Conservation (phyloP, 768 basidiomycete species). For the Lentinus brumalis region DNA sequence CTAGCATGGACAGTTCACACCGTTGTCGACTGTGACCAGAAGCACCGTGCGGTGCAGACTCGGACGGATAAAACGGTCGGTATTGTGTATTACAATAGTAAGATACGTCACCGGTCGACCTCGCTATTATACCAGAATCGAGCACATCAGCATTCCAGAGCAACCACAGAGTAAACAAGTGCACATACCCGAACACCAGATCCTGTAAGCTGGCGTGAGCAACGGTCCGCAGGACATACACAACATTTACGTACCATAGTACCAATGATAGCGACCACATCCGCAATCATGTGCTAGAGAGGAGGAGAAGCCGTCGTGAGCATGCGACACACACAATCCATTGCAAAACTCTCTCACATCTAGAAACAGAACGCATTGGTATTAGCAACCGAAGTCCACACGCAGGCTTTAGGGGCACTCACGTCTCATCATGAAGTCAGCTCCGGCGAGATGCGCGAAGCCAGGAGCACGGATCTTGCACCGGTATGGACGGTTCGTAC, state of each 20-base stretch:
- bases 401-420: constrained; percentile 34
- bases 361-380: constrained; percentile 22
- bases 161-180: neutral
- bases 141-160: constrained; percentile 1
- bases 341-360: constrained; percentile 36
- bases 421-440: constrained; percentile 99
- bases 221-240: constrained; percentile 5
- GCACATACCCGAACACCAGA: constrained; percentile 89
- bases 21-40: neutral
- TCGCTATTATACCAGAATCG: constrained; percentile 35
- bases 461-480: constrained; percentile 98
- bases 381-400: constrained; percentile 15
- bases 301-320: constrained; percentile 11
- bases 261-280: constrained; percentile 96
- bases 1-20: neutral
- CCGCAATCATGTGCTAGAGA: constrained; percentile 81
- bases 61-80: constrained; percentile 5
- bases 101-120: constrained; percentile 43
- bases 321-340: neutral
- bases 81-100: constrained; percentile 12
- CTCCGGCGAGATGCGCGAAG: constrained; percentile 92
- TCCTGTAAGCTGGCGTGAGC: constrained; percentile 46
- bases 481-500: constrained; percentile 92
- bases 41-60: neutral
- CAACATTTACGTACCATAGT: constrained; percentile 72